Base-by-base conservation (phyloP, 192 early-diverging fungal genomes). In the Backusella parvicylindrica region DNA sequence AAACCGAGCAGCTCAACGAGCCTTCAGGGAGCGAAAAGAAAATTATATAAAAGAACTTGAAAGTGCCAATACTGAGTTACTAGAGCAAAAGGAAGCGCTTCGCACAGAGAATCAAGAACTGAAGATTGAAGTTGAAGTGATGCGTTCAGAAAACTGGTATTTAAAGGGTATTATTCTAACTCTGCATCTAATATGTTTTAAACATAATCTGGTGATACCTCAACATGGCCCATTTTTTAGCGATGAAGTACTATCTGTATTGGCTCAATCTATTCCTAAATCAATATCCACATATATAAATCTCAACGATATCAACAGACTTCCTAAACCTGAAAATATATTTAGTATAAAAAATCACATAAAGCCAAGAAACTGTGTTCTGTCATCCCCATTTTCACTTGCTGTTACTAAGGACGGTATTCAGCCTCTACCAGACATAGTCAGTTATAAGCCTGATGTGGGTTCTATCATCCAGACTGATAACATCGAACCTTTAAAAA, bases 1-100 rank as follows among this genome's bases (percentile, higher is more conserved):
- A 83, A 96, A 96, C 78, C 86, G 95, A 11, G 94, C 92, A 8
- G 95, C 95, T 0, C 95, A 96, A 81, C 87, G 95, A n/a, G 95
- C 95, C 4, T 96, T 96, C 79, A 91, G 95, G 41, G 94, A 96
- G 80, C 85, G 95, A 72, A 94, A 93, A 72, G 90, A 95, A 71
- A 85, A 87, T 37, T 91, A 96, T 70, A 81, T 95, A 31, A 82
- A 89, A 66, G 86, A 91, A 15, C 84, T 96, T 1, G 95, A 96
- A 83, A 87, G 84, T 53, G 85, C 88, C 53, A 91, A 94, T 53
- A 83, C 87, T 73, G 84, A 87, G 35, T 83, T 95, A 53, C 85
- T 88, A 18, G 89, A 91, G 35, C 82, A 82, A n/a, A 84, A 86
- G 28, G 79, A 86, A 60, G 80, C 84, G 56, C 77, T 87, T 21